Percentiles rank a stretch among this genome's conserved stretches.
These are phyloP conservation scores for Beauveria caledonica DNA, from an alignment of 2,329 filamentous ascomycete species.

Conservation along the genomic window DNA sequence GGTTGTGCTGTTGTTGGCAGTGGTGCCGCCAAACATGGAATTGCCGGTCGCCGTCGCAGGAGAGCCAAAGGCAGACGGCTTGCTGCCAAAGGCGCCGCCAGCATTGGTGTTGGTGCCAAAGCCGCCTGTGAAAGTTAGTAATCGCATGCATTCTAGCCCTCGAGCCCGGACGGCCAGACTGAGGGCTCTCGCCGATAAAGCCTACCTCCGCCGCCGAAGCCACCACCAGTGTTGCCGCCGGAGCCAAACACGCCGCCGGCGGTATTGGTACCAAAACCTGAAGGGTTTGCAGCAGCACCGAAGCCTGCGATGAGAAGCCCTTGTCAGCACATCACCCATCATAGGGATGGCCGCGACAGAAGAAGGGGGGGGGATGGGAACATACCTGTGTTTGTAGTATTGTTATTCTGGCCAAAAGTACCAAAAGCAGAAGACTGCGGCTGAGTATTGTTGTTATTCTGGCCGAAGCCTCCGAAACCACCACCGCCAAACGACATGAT, in stretches of 20 bases:
- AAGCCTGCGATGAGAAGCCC: constrained; percentile 21
- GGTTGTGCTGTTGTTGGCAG: constrained; percentile 27
- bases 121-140: constrained; percentile 20
- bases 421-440: constrained; percentile 42
- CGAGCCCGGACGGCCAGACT: not conserved
- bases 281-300: constrained; percentile 19
- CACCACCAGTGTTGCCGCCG: constrained; percentile 22
- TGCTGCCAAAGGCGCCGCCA: constrained; percentile 28
- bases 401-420: constrained; percentile 43
- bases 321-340: constrained; percentile 16
- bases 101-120: constrained; percentile 26
- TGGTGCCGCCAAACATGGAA: constrained; percentile 37
- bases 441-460: constrained; percentile 42
- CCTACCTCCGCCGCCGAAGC: constrained; percentile 30
- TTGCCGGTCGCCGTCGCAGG: constrained; percentile 29
- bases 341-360: constrained; percentile 13
- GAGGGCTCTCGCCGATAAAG: constrained; percentile 2
- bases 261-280: not conserved
- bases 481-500: constrained; percentile 50
- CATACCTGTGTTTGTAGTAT: constrained; percentile 43
- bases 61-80: constrained; percentile 45
- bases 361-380: constrained; percentile 18
- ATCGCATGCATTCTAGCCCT: constrained; percentile 7
- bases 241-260: constrained; percentile 34
- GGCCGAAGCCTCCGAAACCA: constrained; percentile 51